A percentile compares a stretch with the other conserved stretches of the same genome.
Conservation (phyloP, 2,329 filamentous ascomycete species). For the Clonostachys byssicola region DNA sequence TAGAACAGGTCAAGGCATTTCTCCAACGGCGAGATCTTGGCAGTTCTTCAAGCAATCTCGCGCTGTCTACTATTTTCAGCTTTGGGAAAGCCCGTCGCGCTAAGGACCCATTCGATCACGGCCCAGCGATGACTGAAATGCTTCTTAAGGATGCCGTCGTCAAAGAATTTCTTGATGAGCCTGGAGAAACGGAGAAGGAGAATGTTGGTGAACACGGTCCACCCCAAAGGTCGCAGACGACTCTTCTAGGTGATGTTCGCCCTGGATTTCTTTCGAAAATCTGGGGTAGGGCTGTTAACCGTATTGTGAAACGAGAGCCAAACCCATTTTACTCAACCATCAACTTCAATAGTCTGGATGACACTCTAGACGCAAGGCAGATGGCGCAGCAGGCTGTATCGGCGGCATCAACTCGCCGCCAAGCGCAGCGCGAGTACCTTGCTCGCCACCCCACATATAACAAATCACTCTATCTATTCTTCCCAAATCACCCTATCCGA, state of each 20-base stretch:
- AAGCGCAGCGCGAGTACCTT: conserved; percentile 87
- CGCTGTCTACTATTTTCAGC: conserved; percentile 67
- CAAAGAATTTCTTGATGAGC: conserved; percentile 81
- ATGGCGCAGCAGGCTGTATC: conserved; percentile 90
- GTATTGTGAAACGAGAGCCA: conserved; percentile 65
- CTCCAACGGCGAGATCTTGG: conserved; percentile 86
- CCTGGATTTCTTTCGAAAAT: conserved; percentile 55
- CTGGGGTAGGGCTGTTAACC: conserved; percentile 56
- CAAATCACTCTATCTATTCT: conserved; percentile 84
- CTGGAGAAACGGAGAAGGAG: conserved; percentile 19
- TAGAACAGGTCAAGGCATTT: conserved; percentile 95
- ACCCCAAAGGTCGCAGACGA: conserved; percentile 23
- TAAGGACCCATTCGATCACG: conserved; percentile 86
- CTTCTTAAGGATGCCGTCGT: conserved; percentile 94
- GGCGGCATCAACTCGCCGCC: conserved; percentile 76
- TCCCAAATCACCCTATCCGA: conserved; percentile 71
- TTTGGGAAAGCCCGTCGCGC: conserved; percentile 54
- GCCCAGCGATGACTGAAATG: conserved; percentile 91
- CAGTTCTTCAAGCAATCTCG: conserved; percentile 67
- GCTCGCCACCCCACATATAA: conserved; percentile 87
- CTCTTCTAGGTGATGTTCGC: conserved; percentile 38
- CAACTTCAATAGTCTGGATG: conserved; percentile 66
- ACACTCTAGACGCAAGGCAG: conserved; percentile 76
- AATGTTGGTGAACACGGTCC: conserved; percentile 24
- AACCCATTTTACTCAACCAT: conserved; percentile 90